Conservation (phyloP, 176 grass and related monocot genomes). For the Ampelocalamus luodianensis region DNA sequence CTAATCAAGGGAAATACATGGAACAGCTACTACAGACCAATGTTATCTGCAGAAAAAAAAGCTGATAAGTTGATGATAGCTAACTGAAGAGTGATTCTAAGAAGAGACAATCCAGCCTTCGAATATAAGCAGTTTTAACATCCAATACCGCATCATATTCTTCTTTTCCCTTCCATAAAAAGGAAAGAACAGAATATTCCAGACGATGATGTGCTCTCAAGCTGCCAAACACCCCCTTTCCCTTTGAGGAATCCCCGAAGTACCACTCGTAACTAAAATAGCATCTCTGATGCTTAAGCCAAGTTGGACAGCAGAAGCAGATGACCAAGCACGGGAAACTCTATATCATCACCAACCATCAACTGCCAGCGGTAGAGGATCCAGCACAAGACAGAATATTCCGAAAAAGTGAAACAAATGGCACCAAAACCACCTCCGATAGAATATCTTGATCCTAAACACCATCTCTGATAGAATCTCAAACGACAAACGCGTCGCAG, state of each 20-base stretch:
- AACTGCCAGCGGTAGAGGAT: not conserved
- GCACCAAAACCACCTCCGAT: conserved; percentile 18
- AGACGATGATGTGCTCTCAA: conserved; percentile 24
- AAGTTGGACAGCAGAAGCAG: conserved; percentile 12
- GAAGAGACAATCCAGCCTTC: not conserved
- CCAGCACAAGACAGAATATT: conserved; percentile 36
- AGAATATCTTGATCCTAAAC: not conserved
- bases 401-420: not conserved
- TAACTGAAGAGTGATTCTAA: not conserved
- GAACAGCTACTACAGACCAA: conserved; percentile 8
- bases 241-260: conserved; percentile 15
- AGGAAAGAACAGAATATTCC: conserved; percentile 14
- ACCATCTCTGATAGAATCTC: not conserved
- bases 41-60: conserved; percentile 10
- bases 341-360: not conserved
- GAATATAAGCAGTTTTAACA: conserved; percentile 7
- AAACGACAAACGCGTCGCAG: not conserved
- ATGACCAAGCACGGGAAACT: not conserved
- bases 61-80: not conserved
- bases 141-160: not conserved
- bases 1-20: not conserved
- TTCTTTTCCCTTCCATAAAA: conserved; percentile 20
- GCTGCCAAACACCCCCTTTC: not conserved
- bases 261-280: not conserved
- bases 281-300: not conserved